Conservation (phyloP, 768 basidiomycete genomes). For the Calvatia gigantea region DNA sequence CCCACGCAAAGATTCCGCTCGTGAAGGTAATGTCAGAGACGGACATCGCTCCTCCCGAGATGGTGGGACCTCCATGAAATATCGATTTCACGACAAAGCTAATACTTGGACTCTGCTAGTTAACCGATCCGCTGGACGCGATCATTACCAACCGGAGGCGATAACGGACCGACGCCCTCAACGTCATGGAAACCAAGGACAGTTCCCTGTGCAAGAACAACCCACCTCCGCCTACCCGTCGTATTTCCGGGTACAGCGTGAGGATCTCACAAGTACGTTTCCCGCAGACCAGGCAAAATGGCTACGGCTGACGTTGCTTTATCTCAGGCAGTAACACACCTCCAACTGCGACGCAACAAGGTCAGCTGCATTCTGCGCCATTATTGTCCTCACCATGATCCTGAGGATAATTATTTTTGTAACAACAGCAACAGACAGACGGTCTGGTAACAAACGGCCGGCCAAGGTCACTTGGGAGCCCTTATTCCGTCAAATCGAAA, state of each 20-base stretch:
- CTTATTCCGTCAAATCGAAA: conserved; percentile 3
- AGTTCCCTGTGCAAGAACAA: neutral
- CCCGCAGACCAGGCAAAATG: neutral
- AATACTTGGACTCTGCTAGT: no score
- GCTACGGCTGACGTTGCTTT: neutral
- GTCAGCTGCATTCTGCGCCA: conserved; percentile 18
- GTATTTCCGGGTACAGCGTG: no score
- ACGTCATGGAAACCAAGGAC: neutral
- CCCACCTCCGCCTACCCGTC: no score
- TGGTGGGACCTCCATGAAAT: neutral
- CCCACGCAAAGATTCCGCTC: neutral
- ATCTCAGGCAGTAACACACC: neutral
- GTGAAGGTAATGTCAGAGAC: neutral
- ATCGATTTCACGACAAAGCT: neutral
- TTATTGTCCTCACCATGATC: neutral
- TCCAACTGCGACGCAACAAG: neutral
- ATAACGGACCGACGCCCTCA: neutral
- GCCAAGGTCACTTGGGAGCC: neutral
- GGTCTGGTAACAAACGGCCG: neutral
- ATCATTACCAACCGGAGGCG: no score
- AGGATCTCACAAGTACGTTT: neutral
- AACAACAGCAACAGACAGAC: neutral
- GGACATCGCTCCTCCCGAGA: neutral
- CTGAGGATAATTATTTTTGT: conserved; percentile 34
- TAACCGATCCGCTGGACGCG: no score